Conservation (phyloP, 2,329 filamentous ascomycete species). For the Ploettnerulaceae sp. region DNA sequence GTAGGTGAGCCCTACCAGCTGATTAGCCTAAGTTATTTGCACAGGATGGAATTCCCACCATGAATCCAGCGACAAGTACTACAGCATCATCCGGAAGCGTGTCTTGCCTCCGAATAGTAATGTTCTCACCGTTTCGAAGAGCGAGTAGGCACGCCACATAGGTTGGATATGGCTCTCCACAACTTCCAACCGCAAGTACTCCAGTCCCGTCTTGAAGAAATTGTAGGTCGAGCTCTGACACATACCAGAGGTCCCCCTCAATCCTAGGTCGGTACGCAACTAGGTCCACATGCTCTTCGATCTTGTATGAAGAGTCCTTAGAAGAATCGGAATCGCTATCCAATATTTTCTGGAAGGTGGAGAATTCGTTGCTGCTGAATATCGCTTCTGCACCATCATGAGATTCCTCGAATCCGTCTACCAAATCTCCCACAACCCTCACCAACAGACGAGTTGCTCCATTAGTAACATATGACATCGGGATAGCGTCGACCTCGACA, state of each 20-base stretch:
- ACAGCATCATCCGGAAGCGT: constrained; percentile 30
- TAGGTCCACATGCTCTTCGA: constrained; percentile 23
- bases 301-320: constrained; percentile 28
- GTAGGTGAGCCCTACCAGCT: constrained; percentile 27
- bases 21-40: not conserved
- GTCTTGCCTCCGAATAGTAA: constrained; percentile 28
- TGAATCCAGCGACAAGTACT: constrained; percentile 29
- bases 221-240: constrained; percentile 52
- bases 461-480: constrained; percentile 31
- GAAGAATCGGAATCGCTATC: constrained; percentile 3
- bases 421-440: constrained; percentile 30
- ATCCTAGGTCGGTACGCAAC: constrained; percentile 41
- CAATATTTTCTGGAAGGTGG: not conserved
- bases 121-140: constrained; percentile 24
- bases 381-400: constrained; percentile 6
- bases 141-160: constrained; percentile 40
- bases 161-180: constrained; percentile 45
- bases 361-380: not conserved
- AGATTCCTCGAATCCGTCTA: constrained; percentile 19
- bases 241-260: constrained; percentile 48
- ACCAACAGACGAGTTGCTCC: constrained; percentile 28
- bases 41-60: constrained; percentile 20
- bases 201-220: constrained; percentile 57
- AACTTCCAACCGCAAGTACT: constrained; percentile 57
- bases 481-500: constrained; percentile 31